Conservation (phyloP, 1,139 yeast genomes). For the Kurtzmaniella quercitrusa region DNA sequence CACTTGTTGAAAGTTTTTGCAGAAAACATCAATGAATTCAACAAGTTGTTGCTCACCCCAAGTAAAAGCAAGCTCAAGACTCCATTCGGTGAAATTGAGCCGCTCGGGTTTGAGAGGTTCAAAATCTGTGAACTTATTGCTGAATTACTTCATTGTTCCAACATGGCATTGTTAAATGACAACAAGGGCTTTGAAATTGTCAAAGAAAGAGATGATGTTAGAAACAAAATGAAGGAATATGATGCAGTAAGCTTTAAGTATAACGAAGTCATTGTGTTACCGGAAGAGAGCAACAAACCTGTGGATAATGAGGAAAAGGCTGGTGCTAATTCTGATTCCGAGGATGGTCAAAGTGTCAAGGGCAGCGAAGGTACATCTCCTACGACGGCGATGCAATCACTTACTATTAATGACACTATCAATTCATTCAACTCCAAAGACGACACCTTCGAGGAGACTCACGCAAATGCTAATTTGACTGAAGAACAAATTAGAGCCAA, state of each 20-base stretch:
- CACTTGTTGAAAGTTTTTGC: slow-evolving; percentile 80
- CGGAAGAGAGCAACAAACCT: slow-evolving; percentile 17
- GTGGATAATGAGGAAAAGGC: slow-evolving; percentile 13
- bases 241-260: slow-evolving; percentile 48
- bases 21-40: slow-evolving; percentile 66
- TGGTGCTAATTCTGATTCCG: slow-evolving; percentile 7
- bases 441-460: slow-evolving; percentile 39
- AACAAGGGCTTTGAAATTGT: slow-evolving; percentile 79
- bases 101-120: slow-evolving; percentile 92
- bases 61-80: slow-evolving; percentile 46
- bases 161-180: slow-evolving; percentile 90
- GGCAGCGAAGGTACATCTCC: slow-evolving; percentile 6
- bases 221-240: slow-evolving; percentile 45
- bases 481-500: slow-evolving; percentile 60
- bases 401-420: slow-evolving; percentile 35
- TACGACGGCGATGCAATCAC: neutral
- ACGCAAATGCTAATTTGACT: slow-evolving; percentile 50
- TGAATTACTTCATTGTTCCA: slow-evolving; percentile 91
- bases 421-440: slow-evolving; percentile 44
- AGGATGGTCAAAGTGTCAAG: slow-evolving; percentile 6
- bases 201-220: slow-evolving; percentile 65
- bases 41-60: slow-evolving; percentile 24
- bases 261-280: slow-evolving; percentile 42
- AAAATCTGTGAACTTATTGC: slow-evolving; percentile 94
- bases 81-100: slow-evolving; percentile 58